Percentiles rank a stretch among this genome's conserved stretches.
These are phyloP conservation scores for Ophiostoma pallidulum DNA, from an alignment of 2,329 filamentous ascomycete genomes.

Conservation along the genomic window DNA sequence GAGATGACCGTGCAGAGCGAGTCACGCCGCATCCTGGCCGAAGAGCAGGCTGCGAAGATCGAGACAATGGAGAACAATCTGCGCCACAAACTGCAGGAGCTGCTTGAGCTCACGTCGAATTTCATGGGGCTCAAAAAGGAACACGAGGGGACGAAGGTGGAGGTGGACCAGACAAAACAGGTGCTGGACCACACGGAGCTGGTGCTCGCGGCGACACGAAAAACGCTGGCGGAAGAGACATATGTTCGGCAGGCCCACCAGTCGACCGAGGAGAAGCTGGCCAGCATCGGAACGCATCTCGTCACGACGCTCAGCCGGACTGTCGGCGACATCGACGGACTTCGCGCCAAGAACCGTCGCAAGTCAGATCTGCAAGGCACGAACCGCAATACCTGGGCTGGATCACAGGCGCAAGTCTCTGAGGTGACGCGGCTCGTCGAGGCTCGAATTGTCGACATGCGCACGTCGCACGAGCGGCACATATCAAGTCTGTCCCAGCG, in stretches of 20 bases:
- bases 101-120: constrained; percentile 75
- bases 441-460: constrained; percentile 61
- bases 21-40: constrained; percentile 78
- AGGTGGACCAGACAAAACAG: constrained; percentile 69
- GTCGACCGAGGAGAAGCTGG: constrained; percentile 70
- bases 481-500: constrained; percentile 58
- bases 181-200: constrained; percentile 82
- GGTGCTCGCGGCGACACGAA: constrained; percentile 67
- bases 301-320: constrained; percentile 70
- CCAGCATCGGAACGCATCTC: constrained; percentile 62
- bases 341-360: constrained; percentile 78
- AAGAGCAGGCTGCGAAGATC: constrained; percentile 87
- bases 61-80: constrained; percentile 86
- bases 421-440: constrained; percentile 73
- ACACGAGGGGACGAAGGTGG: constrained; percentile 63
- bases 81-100: constrained; percentile 85
- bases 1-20: constrained; percentile 89
- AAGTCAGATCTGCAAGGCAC: constrained; percentile 73
- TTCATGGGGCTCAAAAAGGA: constrained; percentile 87
- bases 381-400: constrained; percentile 71
- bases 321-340: constrained; percentile 67
- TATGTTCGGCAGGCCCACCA: constrained; percentile 75
- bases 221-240: constrained; percentile 69
- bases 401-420: constrained; percentile 64
- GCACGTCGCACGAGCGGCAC: constrained; percentile 60